Percentiles rank a stretch among this genome's conserved stretches.
These are phyloP conservation scores for Flaveria linearis DNA, from an alignment of 129 eudicot species.

Conservation along the genomic window DNA sequence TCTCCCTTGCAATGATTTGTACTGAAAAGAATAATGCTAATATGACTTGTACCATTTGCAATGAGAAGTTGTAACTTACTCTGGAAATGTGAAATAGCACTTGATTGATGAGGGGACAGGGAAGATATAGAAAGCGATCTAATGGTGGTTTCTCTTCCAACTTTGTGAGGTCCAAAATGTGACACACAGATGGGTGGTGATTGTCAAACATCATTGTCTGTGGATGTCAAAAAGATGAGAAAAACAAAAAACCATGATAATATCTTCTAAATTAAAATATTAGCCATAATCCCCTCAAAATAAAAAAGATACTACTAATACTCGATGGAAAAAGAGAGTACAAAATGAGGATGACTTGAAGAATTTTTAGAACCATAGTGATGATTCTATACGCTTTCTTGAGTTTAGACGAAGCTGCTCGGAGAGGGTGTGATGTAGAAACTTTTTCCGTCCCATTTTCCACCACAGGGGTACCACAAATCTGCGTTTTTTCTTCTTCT, in stretches of 20 bases:
- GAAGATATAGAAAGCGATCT: conserved; percentile 29
- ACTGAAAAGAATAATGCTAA: conserved; percentile 29
- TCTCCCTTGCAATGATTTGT: conserved; percentile 27
- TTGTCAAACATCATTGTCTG: conserved; percentile 49
- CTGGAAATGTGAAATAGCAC: conserved; percentile 16
- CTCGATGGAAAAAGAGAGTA: conserved; percentile 13
- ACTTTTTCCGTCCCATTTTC: conserved; percentile 72
- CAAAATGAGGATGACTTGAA: conserved; percentile 33
- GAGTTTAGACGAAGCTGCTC: conserved; percentile 46
- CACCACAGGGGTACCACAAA: conserved; percentile 63
- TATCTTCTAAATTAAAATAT: conserved; percentile 29
- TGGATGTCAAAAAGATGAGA: conserved; percentile 40
- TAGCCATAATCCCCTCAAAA: conserved; percentile 33
- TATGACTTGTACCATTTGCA: conserved; percentile 29
- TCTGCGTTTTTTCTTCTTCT: conserved; percentile 40
- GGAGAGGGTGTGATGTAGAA: conserved; percentile 44
- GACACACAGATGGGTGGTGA: conserved; percentile 38
- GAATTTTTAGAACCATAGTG: conserved; percentile 25
- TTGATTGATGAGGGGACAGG: conserved; percentile 33
- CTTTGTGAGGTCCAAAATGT: conserved; percentile 37
- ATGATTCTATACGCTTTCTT: conserved; percentile 36
- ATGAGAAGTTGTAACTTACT: conserved; percentile 22
- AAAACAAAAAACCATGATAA: conserved; percentile 24
- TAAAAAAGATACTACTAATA: neutral
- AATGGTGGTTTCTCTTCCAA: conserved; percentile 45